phyloP scores from a whole-genome alignment of 2,329 filamentous ascomycete species.

The Dactylellina parvicollis region DNA sequence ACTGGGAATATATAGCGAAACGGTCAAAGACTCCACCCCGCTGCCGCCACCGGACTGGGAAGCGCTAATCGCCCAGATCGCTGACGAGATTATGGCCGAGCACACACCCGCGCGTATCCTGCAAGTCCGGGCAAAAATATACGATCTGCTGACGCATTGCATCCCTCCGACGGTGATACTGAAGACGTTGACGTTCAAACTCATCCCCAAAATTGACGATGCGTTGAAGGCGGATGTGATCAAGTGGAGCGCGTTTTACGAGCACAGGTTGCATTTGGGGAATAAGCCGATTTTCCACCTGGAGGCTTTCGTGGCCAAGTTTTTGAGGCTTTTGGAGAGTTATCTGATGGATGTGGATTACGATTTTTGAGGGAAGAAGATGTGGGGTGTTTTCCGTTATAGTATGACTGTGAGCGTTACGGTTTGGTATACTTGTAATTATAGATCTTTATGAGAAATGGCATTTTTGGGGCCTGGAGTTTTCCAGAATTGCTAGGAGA shows the following conservation, averaged over 20 bases:
- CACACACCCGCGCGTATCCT: slow-evolving; percentile 83
- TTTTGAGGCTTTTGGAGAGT: slow-evolving; percentile 94
- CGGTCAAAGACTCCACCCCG: slow-evolving; percentile 82
- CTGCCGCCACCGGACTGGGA: slow-evolving; percentile 99
- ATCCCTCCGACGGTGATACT: slow-evolving; percentile 94
- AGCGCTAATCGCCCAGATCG: slow-evolving; percentile 84
- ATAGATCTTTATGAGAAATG: too few relatives aligned
- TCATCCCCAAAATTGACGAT: slow-evolving; percentile 87
- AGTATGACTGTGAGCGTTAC: too few relatives aligned
- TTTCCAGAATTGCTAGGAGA: too few relatives aligned
- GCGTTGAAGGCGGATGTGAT: slow-evolving; percentile 90
- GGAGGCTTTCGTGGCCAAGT: slow-evolving; percentile 97
- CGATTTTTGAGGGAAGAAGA: slow-evolving; percentile 19
- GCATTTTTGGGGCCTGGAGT: too few relatives aligned
- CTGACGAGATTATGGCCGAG: slow-evolving; percentile 92
- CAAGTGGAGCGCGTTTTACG: slow-evolving; percentile 96
- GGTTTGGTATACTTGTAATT: too few relatives aligned
- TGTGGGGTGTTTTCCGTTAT: too few relatives aligned
- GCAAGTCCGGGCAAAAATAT: slow-evolving; percentile 90
- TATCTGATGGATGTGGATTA: slow-evolving; percentile 52
- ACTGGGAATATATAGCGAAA: slow-evolving; percentile 76
- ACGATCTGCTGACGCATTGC: slow-evolving; percentile 95
- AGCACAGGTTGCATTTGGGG: slow-evolving; percentile 90
- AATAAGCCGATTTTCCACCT: slow-evolving; percentile 98
- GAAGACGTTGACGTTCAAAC: slow-evolving; percentile 92